Evolutionary conservation across 192 early-diverging fungal species (phyloP).

Genomic region (Backusella psychrophila): DNA sequence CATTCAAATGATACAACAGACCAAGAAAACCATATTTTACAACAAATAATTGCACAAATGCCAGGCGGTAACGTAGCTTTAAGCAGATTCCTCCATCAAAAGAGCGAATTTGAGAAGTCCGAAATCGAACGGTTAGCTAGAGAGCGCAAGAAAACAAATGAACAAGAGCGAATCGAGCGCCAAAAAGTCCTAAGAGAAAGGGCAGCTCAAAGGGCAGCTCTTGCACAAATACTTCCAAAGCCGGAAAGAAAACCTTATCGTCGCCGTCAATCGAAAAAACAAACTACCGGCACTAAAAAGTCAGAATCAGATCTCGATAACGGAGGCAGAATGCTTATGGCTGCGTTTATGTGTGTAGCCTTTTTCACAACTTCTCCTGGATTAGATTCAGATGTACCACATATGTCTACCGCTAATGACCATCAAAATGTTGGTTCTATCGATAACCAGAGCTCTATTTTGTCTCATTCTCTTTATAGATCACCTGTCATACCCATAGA

Average conservation of each 20-base stretch:
- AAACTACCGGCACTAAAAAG: neutral
- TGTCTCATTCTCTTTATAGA: neutral
- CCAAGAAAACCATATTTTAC: slow-evolving; percentile 46
- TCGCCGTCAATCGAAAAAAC: slow-evolving; percentile 14
- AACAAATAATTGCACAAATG: slow-evolving; percentile 43
- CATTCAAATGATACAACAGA: slow-evolving; percentile 39
- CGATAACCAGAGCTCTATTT: neutral
- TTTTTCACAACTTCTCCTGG: slow-evolving; percentile 5
- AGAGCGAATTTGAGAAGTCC: slow-evolving; percentile 7
- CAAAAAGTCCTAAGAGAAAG: slow-evolving; percentile 10
- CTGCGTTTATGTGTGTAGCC: slow-evolving; percentile 15
- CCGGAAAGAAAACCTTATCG: slow-evolving; percentile 19
- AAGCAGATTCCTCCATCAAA: slow-evolving; percentile 15
- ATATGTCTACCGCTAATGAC: neutral
- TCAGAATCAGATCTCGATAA: neutral
- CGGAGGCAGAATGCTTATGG: slow-evolving; percentile 18
- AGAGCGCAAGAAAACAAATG: neutral
- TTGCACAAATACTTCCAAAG: slow-evolving; percentile 14
- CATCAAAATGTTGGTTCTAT: neutral
- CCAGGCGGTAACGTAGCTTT: slow-evolving; percentile 48
- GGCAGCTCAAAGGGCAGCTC: slow-evolving; percentile 18
- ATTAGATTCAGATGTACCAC: neutral
- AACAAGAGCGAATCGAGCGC: slow-evolving; percentile 5
- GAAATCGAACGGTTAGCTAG: slow-evolving; percentile 3
- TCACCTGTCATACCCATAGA: neutral